phyloP scores from a whole-genome alignment of 73 alveolate species.

The Paramecium bursaria region DNA sequence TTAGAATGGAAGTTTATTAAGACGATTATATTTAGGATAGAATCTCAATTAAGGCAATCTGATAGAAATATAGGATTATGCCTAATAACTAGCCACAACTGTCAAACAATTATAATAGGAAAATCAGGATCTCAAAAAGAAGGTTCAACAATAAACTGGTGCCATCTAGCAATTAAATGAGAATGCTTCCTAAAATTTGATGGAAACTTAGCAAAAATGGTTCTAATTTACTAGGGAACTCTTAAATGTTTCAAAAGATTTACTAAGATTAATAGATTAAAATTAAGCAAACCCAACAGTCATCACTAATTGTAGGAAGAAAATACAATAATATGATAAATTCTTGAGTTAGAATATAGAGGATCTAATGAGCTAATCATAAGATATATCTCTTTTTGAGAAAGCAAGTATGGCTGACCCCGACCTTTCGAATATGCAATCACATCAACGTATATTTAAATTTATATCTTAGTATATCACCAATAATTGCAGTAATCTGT shows the following conservation, averaged over 20 bases:
- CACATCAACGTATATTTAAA: slow-evolving; percentile 33
- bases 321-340: slow-evolving; percentile 69
- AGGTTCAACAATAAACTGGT: not conserved
- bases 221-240: slow-evolving; percentile 44
- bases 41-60: not conserved
- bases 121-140: slow-evolving; percentile 12
- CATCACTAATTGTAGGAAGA: slow-evolving; percentile 58
- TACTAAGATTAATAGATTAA: not conserved
- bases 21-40: slow-evolving; percentile 9
- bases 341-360: slow-evolving; percentile 71
- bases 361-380: slow-evolving; percentile 61
- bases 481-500: slow-evolving; percentile 46
- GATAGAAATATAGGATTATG: not conserved
- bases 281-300: slow-evolving; percentile 47
- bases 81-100: not conserved
- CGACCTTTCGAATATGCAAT: not conserved
- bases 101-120: not conserved
- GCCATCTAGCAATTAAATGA: slow-evolving; percentile 29
- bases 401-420: slow-evolving; percentile 51
- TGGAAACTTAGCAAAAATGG: slow-evolving; percentile 46
- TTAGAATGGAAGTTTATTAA: slow-evolving; percentile 7
- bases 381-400: slow-evolving; percentile 70
- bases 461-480: not conserved
- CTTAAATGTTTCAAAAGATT: not conserved
- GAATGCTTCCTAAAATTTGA: slow-evolving; percentile 9